These are phyloP conservation scores for Phaeosphaeriaceae sp. DNA, from an alignment of 2,329 filamentous ascomycete genomes.

Conservation along the genomic window DNA sequence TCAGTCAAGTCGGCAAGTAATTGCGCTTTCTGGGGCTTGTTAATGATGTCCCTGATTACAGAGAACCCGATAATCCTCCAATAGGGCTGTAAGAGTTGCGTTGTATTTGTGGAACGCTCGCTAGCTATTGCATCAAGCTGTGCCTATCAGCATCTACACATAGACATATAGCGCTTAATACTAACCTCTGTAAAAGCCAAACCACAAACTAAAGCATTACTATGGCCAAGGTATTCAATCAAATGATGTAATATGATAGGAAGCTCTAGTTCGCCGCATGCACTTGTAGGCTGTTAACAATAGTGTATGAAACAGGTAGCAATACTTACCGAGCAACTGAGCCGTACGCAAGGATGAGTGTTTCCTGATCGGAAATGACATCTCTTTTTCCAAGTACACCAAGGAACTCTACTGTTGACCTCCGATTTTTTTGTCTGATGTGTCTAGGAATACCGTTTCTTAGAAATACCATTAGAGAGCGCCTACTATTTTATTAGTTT, in stretches of 20 bases:
- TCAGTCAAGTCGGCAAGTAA: conserved; percentile 81
- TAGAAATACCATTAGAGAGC: conserved; percentile 71
- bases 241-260: conserved; percentile 85
- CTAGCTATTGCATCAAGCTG: conserved; percentile 75
- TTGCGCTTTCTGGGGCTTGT: conserved; percentile 80
- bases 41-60: conserved; percentile 80
- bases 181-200: conserved; percentile 80
- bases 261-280: conserved; percentile 80
- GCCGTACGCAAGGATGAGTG: conserved; percentile 84
- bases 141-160: conserved; percentile 3
- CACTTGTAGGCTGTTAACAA: conserved; percentile 49
- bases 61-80: conserved; percentile 86
- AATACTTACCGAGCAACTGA: conserved; percentile 72
- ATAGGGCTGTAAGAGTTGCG: conserved; percentile 80
- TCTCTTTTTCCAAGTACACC: conserved; percentile 74
- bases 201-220: conserved; percentile 78
- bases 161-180: neutral
- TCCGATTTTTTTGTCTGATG: conserved; percentile 68
- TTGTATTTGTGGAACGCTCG: conserved; percentile 65
- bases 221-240: conserved; percentile 84
- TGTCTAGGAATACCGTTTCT: conserved; percentile 55
- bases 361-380: conserved; percentile 74
- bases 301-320: neutral
- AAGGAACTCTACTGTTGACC: conserved; percentile 72
- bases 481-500: conserved; percentile 49